Evolutionary conservation across 2,329 filamentous ascomycete species (phyloP), one percentile per base, ranked within the genome.

Genomic region (Penicillium sp.): DNA sequence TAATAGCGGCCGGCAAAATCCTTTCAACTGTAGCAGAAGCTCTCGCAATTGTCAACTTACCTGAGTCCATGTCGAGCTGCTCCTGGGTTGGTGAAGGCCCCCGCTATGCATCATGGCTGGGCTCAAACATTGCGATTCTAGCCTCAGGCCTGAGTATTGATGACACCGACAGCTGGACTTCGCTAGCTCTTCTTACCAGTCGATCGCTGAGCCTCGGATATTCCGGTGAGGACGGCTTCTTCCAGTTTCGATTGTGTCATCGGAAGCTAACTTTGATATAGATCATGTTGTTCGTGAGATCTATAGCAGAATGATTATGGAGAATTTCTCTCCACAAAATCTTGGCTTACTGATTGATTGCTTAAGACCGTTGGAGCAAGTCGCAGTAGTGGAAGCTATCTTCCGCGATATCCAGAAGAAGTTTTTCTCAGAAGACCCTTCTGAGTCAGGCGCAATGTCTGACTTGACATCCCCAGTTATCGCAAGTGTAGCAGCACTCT

Each of bases 201-300:
- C 83, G 84, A 52, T 75, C 81, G 1, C 70, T 91, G 49, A 83
- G 79, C 28, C 66, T 95, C 28, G 88, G 88, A 3, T 88, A 93
- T 67, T 73, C 77, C 45, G 84, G 88, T 86, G 74, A 63, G 34
- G 28, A 3, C 11, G 29, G 29, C 29, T 9, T 43, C 18, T 3
- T 11, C 3, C 9, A 5, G 39, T 2, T 9, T 7, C 12, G 29
- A 32, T 12, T 25, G 5, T 8, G 39, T 12, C 8, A 11, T 28
- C 18, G 27, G 2, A 5, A 27, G 6, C 37, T 45, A 34, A 55
- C 64, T 50, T 62, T 34, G 29, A 27, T 38, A 2, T 42, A 76
- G 74, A 72, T 51, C 59, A 67, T 6, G 39, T 75, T 24, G 60
- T 72, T 2, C 62, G 60, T 24, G 64, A 71, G 34, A 52, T 74